Evolutionary conservation across 345 rosid species (phyloP).

Genomic region (Zanthoxylum bungeanum): DNA sequence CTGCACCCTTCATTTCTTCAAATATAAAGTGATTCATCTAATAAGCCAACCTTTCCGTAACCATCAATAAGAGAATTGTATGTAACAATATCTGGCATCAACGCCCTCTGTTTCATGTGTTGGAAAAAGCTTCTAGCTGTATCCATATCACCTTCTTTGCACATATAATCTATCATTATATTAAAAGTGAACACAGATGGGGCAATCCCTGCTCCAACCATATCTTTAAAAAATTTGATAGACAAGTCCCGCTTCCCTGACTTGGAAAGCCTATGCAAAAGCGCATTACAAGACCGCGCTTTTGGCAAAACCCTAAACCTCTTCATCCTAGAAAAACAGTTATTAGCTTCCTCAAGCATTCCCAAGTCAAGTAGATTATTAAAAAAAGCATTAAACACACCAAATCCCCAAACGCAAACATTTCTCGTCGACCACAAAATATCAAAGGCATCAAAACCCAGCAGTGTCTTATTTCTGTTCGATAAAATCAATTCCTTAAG

Average conservation of each 20-base stretch:
- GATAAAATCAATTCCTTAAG: conserved; percentile 49
- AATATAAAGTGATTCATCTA: conserved; percentile 44
- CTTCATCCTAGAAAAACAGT: conserved; percentile 56
- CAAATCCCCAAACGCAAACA: conserved; percentile 50
- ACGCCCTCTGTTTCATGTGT: conserved; percentile 54
- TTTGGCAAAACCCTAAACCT: conserved; percentile 57
- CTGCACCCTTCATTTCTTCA: conserved; percentile 56
- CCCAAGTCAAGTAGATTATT: conserved; percentile 60
- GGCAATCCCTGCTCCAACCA: conserved; percentile 45
- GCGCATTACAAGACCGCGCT: conserved; percentile 59
- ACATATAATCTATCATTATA: conserved; percentile 61
- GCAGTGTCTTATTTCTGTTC: conserved; percentile 8
- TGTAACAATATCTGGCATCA: conserved; percentile 62
- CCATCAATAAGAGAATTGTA: conserved; percentile 74
- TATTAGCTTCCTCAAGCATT: conserved; percentile 53
- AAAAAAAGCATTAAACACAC: conserved; percentile 77
- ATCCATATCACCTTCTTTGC: conserved; percentile 59
- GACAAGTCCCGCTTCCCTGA: conserved; percentile 28
- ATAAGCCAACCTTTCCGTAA: conserved; percentile 51
- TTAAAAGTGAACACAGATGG: conserved; percentile 61
- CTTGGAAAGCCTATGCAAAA: conserved; percentile 48
- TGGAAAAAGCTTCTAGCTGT: conserved; percentile 44
- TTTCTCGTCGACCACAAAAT: conserved; percentile 65
- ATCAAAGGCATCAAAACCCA: conserved; percentile 50
- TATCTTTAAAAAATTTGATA: conserved; percentile 45